Conservation (phyloP, 495 filamentous ascomycete species). For the Daldinia decipiens region DNA sequence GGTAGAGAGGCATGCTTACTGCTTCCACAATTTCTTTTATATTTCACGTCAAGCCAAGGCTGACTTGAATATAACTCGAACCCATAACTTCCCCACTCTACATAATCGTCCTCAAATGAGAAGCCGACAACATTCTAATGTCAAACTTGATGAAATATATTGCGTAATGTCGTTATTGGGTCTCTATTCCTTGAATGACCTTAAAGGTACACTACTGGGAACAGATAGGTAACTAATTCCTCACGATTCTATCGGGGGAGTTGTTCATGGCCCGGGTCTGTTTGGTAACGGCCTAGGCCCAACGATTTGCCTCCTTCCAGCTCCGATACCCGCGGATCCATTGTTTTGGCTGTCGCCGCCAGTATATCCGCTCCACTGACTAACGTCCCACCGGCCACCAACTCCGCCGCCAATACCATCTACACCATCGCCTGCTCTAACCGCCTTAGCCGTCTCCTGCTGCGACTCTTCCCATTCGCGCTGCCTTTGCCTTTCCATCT, state of each 20-base stretch:
- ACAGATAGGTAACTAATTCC: not conserved
- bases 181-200: not conserved
- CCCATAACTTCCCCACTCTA: too few relatives aligned
- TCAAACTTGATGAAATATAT: not conserved
- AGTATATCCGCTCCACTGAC: conserved; percentile 84
- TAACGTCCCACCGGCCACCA: conserved; percentile 81
- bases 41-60: too few relatives aligned
- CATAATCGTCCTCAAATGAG: not conserved
- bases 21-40: too few relatives aligned
- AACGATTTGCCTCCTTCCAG: conserved; percentile 82
- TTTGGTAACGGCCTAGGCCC: conserved; percentile 72
- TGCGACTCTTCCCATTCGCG: conserved; percentile 96
- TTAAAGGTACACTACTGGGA: not conserved
- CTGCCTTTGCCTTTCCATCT: conserved; percentile 91
- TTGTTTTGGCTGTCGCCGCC: conserved; percentile 87
- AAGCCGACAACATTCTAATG: not conserved
- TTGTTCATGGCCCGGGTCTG: conserved; percentile 35
- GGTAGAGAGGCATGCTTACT: too few relatives aligned
- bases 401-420: conserved; percentile 65
- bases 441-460: conserved; percentile 70
- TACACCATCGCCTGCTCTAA: conserved; percentile 59
- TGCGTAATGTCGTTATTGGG: not conserved
- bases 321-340: conserved; percentile 74
- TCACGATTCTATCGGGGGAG: not conserved
- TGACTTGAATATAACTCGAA: too few relatives aligned